Percentiles rank a stretch among this genome's conserved stretches.
phyloP scores from a whole-genome alignment of 1,139 yeast species.

The Diutina pseudorugosa region DNA sequence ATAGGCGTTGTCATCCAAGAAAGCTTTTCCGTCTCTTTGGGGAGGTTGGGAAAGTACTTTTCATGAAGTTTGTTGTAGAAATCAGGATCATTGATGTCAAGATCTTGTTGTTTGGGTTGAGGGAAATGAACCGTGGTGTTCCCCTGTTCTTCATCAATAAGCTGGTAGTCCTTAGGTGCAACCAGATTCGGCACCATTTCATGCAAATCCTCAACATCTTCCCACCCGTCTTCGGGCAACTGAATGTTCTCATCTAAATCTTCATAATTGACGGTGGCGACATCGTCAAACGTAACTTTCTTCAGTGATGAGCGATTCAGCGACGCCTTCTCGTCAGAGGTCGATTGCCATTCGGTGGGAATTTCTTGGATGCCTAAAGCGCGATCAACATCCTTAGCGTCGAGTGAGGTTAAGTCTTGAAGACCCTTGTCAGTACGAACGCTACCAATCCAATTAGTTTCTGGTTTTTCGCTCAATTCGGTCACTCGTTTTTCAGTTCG shows the following conservation, averaged over 20 bases:
- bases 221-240: conserved; percentile 6
- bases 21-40: conserved; percentile 67
- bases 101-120: conserved; percentile 26
- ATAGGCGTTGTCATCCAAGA: conserved; percentile 48
- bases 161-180: conserved; percentile 35
- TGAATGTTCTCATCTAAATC: conserved; percentile 17
- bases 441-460: neutral
- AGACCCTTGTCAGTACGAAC: neutral
- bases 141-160: conserved; percentile 20
- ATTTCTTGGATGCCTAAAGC: neutral
- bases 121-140: conserved; percentile 50
- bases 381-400: neutral
- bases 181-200: conserved; percentile 13
- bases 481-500: conserved; percentile 21
- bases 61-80: conserved; percentile 71
- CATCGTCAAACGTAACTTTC: conserved; percentile 17
- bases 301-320: neutral
- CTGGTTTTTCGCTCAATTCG: neutral
- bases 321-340: neutral
- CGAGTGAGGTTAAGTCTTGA: neutral
- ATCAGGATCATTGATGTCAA: conserved; percentile 63
- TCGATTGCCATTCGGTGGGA: neutral
- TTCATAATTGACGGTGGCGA: conserved; percentile 29
- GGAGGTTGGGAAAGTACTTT: conserved; percentile 81
- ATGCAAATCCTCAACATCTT: conserved; percentile 6